Conservation (phyloP, 495 filamentous ascomycete species). For the Daldinia decipiens region DNA sequence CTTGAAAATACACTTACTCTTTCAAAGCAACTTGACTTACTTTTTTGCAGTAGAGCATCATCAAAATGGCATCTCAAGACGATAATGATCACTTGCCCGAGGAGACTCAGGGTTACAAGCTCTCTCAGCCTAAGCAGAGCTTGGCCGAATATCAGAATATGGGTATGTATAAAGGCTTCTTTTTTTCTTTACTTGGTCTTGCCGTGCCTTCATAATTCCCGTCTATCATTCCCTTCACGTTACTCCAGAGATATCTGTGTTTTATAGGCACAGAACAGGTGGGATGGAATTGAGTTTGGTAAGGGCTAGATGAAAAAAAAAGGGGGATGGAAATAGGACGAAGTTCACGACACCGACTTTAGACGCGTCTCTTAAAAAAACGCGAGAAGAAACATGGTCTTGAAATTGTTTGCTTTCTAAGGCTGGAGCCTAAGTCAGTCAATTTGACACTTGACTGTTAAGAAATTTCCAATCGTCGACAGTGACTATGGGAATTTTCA, state of each 20-base stretch:
- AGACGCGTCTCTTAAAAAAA: neutral
- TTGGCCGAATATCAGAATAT: conserved; percentile 90
- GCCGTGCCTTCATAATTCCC: neutral
- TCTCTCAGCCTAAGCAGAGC: conserved; percentile 94
- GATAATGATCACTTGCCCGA: conserved; percentile 89
- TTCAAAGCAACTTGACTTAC: conserved; percentile 12
- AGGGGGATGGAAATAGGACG: conserved; percentile 1
- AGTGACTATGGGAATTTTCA: neutral
- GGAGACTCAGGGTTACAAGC: conserved; percentile 93
- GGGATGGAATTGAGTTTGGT: conserved; percentile 2
- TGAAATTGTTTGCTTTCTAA: neutral
- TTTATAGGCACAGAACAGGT: neutral
- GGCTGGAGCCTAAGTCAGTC: neutral
- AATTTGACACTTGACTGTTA: neutral
- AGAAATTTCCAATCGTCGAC: neutral
- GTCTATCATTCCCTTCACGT: conserved; percentile 7
- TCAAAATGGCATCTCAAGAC: conserved; percentile 72
- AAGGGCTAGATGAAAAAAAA: conserved; percentile 4
- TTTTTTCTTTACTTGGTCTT: conserved; percentile 24
- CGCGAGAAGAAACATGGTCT: neutral
- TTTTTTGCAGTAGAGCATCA: conserved; percentile 14
- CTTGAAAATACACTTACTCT: conserved; percentile 17
- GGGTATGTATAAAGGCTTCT: conserved; percentile 67
- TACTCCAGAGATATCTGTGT: neutral
- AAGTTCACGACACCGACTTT: neutral